These are phyloP conservation scores for Penicillium sp. DNA, from an alignment of 2,329 filamentous ascomycete genomes.

Conservation along the genomic window DNA sequence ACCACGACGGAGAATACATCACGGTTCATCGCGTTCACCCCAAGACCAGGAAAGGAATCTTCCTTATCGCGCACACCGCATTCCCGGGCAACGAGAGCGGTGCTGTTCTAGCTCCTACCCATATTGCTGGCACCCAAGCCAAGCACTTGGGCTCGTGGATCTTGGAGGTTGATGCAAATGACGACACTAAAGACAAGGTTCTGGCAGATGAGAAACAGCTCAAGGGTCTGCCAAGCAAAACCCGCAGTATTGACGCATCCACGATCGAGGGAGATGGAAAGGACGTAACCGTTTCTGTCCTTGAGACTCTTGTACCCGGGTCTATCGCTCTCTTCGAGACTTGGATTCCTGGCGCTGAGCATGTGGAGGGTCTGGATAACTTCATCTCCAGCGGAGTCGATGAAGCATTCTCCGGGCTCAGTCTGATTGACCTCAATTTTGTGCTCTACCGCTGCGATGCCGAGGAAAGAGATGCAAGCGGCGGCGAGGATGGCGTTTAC, in stretches of 20 bases:
- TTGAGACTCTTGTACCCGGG: slow-evolving; percentile 81
- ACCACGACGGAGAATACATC: slow-evolving; percentile 93
- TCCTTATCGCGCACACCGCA: slow-evolving; percentile 91
- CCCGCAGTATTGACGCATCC: slow-evolving; percentile 69
- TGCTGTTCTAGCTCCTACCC: slow-evolving; percentile 71
- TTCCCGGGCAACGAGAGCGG: slow-evolving; percentile 88
- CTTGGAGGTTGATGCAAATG: slow-evolving; percentile 77
- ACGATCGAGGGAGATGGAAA: slow-evolving; percentile 66
- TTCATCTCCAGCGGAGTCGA: slow-evolving; percentile 79
- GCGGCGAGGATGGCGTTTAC: slow-evolving; percentile 80
- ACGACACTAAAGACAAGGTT: slow-evolving; percentile 62
- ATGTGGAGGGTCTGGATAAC: slow-evolving; percentile 75
- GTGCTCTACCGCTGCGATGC: slow-evolving; percentile 86
- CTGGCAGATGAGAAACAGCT: slow-evolving; percentile 67
- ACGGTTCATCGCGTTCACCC: slow-evolving; percentile 95
- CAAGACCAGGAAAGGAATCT: slow-evolving; percentile 85
- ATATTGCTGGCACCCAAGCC: slow-evolving; percentile 76
- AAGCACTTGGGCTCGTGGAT: slow-evolving; percentile 87
- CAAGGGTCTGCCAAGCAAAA: slow-evolving; percentile 76
- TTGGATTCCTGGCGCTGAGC: slow-evolving; percentile 84
- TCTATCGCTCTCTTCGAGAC: slow-evolving; percentile 95
- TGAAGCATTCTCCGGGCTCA: slow-evolving; percentile 69
- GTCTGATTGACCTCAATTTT: slow-evolving; percentile 82
- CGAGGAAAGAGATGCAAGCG: slow-evolving; percentile 76
- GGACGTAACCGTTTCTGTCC: slow-evolving; percentile 73